Conservation (phyloP, 352 stramenopile species). For the Thraustochytrium striatum region DNA sequence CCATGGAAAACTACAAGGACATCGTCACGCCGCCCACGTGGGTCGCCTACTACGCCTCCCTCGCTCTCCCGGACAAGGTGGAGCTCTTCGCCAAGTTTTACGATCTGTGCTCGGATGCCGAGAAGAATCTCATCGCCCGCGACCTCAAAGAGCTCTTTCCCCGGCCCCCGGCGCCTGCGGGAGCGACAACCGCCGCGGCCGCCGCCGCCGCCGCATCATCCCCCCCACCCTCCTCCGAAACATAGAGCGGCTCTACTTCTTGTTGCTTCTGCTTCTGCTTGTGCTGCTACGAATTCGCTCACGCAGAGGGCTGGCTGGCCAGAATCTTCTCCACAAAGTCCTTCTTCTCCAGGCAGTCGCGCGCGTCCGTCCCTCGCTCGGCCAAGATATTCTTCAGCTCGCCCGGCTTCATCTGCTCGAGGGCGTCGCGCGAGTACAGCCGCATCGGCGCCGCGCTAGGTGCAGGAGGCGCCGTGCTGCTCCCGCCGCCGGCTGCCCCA, state of each 20-base stretch:
- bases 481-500: slow-evolving; percentile 7
- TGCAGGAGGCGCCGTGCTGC: not conserved
- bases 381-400: slow-evolving; percentile 18
- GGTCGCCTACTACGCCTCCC: not conserved
- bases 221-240: too few species aligned
- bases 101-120: not conserved
- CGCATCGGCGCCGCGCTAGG: not conserved
- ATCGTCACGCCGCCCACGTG: not conserved
- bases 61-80: not conserved
- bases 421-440: slow-evolving; percentile 4
- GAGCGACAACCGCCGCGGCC: too few species aligned
- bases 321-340: slow-evolving; percentile 37
- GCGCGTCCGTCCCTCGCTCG: not conserved
- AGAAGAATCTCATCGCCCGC: slow-evolving; percentile 14
- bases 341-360: slow-evolving; percentile 34
- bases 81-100: slow-evolving; percentile 21
- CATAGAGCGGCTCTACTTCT: too few species aligned
- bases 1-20: slow-evolving; percentile 39
- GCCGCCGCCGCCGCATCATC: too few species aligned
- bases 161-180: too few species aligned
- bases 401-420: slow-evolving; percentile 21
- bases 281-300: too few species aligned
- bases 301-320: not conserved
- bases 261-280: too few species aligned
- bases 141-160: slow-evolving; percentile 25